Conservation (phyloP, 305 asterid species). For the Rubia balearica region DNA sequence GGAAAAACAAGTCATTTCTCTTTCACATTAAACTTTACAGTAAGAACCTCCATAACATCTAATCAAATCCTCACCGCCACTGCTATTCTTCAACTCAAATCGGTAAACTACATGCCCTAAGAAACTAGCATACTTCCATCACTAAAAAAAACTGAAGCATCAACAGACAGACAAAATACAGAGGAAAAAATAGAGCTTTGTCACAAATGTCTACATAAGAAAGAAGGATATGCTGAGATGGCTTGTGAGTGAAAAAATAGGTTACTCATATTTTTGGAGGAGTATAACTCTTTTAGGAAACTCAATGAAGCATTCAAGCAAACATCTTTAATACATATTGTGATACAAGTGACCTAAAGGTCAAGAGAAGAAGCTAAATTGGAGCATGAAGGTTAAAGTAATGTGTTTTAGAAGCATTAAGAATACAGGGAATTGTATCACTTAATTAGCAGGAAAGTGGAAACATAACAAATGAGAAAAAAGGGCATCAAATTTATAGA, state of each 20-base stretch:
- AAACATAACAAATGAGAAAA: not conserved
- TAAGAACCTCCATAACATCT: no score
- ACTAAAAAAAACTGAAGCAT: no score
- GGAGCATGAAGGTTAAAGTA: constrained; percentile 13
- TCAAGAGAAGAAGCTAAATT: not conserved
- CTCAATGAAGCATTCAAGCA: constrained; percentile 29
- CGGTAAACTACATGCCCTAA: no score
- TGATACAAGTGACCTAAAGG: not conserved
- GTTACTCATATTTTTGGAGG: constrained; percentile 9
- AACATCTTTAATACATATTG: constrained; percentile 18
- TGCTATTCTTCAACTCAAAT: no score
- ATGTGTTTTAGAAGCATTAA: not conserved
- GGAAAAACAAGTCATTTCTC: no score
- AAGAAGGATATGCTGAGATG: constrained; percentile 48
- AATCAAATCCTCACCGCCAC: no score
- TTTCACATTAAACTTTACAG: no score
- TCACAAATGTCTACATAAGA: constrained; percentile 23
- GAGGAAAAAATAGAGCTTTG: constrained; percentile 12
- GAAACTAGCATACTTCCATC: no score
- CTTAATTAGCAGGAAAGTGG: not conserved
- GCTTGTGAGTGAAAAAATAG: constrained; percentile 44
- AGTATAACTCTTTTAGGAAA: constrained; percentile 23
- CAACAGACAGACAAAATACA: no score
- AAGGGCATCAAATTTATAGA: no score
- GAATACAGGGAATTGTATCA: not conserved